These are phyloP conservation scores for Rhizopogon vinicolor DNA, from an alignment of 768 basidiomycete species.

Conservation along the genomic window DNA sequence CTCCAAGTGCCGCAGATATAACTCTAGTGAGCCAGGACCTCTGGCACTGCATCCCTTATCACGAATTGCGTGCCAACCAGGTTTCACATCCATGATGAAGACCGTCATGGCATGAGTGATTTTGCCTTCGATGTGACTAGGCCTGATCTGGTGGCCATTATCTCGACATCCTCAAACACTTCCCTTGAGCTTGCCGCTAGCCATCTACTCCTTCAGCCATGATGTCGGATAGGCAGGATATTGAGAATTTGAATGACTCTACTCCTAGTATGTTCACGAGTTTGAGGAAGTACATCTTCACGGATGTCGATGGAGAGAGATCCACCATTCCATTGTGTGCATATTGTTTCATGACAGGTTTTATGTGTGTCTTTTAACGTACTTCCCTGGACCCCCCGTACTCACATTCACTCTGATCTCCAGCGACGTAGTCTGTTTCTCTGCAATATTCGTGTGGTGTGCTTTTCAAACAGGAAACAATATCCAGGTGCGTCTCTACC, in stretches of 20 bases:
- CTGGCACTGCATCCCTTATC: no score
- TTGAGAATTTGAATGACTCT: conserved; percentile 26
- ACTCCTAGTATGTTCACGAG: conserved; percentile 3
- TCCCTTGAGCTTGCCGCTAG: no score
- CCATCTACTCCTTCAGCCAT: background rate
- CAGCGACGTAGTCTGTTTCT: conserved; percentile 66
- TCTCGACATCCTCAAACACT: no score
- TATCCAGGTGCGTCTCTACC: conserved; percentile 42
- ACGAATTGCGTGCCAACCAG: no score
- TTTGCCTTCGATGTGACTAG: no score
- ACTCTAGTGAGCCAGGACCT: no score
- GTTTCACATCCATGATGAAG: no score
- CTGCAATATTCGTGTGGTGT: conserved; percentile 76
- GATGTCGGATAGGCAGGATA: conserved; percentile 42
- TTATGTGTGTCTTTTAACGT: conserved; percentile 43
- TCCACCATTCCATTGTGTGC: conserved; percentile 50
- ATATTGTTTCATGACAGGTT: conserved; percentile 73
- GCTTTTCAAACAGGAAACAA: conserved; percentile 78
- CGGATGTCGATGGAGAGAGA: conserved; percentile 21
- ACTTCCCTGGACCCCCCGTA: background rate
- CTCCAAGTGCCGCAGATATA: no score
- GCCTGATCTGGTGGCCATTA: no score
- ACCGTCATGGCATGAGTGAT: no score
- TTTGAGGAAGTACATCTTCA: conserved; percentile 9
- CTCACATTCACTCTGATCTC: background rate